Base-by-base conservation (phyloP, 208 protist species). In the Naegleria gruberi region DNA sequence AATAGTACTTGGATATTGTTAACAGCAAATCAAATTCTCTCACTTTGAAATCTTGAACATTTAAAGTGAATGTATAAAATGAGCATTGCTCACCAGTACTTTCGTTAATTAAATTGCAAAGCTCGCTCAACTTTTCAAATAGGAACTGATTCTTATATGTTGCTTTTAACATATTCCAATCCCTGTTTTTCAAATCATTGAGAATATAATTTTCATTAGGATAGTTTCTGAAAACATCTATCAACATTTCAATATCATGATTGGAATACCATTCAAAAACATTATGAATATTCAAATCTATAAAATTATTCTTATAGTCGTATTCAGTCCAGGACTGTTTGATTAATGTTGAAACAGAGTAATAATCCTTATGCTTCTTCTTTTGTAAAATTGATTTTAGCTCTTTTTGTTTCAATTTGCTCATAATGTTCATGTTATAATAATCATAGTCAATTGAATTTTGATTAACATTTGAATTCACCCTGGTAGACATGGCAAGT, bases 401-500 rank as follows among this genome's bases (percentile, higher is more conserved):
- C 30, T 65, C 51, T 23, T 65, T 65, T 30, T 65, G 15, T 65
- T 65, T 65, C 51, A 65, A 30, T 65, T 23, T 65, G 30, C 51
- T 65, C 30, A 65, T 10, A 19, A 65, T 65, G 30, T 65, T 65
- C 2, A 10, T 65, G 30, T 65, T 65, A 65, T 65, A 65, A 19
- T 65, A 65, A 65, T 65, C 51, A 65, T 30, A 3, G 30, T 65
- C 51, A 65, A 65, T 65, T 65, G 51, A 65, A 65, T 77, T 37
- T 77, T n/a, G 6, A 37, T 77, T 37, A 19, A 40, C 12, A 40
- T 77, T 19, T 37, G 65, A 77, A 37, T 99, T 98, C 44, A 99
- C 98, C 44, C 99, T 92, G 7, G 97, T 97, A 93, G 99, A 98
- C 90, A 99, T 93, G 81, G 98, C 98, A 15, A 99, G 95, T 91